These are phyloP conservation scores for Myxozyma kluyveri DNA, from an alignment of 805 yeast species.

Conservation along the genomic window DNA sequence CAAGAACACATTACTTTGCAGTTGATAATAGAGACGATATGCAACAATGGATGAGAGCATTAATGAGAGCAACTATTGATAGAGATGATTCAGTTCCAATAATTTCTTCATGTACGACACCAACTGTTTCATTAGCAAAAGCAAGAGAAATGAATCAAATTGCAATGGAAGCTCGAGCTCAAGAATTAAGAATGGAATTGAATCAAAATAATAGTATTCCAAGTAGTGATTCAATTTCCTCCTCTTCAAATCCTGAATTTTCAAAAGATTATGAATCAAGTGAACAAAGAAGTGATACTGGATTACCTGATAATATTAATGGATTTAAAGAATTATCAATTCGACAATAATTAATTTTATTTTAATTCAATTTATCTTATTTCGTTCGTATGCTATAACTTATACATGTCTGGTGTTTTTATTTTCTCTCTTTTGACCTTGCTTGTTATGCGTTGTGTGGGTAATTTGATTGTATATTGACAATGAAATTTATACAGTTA, in stretches of 20 bases:
- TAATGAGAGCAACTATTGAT: slow-evolving; percentile 94
- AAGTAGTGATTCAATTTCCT: slow-evolving; percentile 6
- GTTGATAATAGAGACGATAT: slow-evolving; percentile 88
- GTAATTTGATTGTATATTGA: too few species aligned
- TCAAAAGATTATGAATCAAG: slow-evolving; percentile 13
- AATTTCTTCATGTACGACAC: slow-evolving; percentile 87
- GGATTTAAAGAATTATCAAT: slow-evolving; percentile 11
- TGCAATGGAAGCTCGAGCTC: slow-evolving; percentile 24
- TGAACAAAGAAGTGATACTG: slow-evolving; percentile 14
- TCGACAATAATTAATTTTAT: too few species aligned
- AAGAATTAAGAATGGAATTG: slow-evolving; percentile 15
- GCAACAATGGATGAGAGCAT: slow-evolving; percentile 92
- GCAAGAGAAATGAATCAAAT: slow-evolving; percentile 66
- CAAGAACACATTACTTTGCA: slow-evolving; percentile 92
- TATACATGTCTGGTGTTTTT: too few species aligned
- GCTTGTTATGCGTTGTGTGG: too few species aligned
- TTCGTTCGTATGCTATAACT: too few species aligned
- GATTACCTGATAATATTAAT: background rate
- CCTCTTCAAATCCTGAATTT: slow-evolving; percentile 23
- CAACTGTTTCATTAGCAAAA: slow-evolving; percentile 82
- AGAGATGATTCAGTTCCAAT: slow-evolving; percentile 90
- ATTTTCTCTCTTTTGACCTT: too few species aligned
- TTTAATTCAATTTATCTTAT: too few species aligned
- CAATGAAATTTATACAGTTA: too few species aligned
- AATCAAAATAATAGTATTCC: background rate